Conservation (phyloP, 2,329 filamentous ascomycete genomes). For the Colletotrichum falcatum region DNA sequence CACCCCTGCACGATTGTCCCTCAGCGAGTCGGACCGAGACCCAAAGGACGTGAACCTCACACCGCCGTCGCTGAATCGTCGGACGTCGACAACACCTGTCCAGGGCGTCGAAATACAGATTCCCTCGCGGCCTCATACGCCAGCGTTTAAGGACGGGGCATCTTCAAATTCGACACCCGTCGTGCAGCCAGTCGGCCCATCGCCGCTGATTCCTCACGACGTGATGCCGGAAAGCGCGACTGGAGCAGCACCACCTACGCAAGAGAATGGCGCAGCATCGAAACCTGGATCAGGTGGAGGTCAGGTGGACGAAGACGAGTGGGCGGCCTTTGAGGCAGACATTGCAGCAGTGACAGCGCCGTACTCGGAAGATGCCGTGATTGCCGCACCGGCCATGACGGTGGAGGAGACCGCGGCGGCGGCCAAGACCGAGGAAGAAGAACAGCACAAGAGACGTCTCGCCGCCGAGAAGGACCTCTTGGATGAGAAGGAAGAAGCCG, state of each 20-base stretch:
- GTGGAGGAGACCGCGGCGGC: constrained; percentile 71
- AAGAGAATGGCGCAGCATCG: constrained; percentile 41
- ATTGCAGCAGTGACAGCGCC: constrained; percentile 65
- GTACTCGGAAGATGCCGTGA: constrained; percentile 65
- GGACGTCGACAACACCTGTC: constrained; percentile 63
- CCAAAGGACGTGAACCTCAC: constrained; percentile 44
- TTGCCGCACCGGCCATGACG: constrained; percentile 76
- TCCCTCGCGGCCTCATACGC: constrained; percentile 73
- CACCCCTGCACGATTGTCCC: constrained; percentile 38
- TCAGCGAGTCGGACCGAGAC: constrained; percentile 44
- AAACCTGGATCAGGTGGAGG: constrained; percentile 30
- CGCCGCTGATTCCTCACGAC: constrained; percentile 53
- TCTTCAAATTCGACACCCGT: constrained; percentile 57
- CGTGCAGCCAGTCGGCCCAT: constrained; percentile 46
- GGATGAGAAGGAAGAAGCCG: constrained; percentile 82
- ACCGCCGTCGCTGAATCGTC: constrained; percentile 59
- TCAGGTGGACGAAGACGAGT: constrained; percentile 78
- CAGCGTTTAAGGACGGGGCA: constrained; percentile 55
- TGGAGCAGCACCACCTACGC: constrained; percentile 27
- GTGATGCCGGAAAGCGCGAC: constrained; percentile 17
- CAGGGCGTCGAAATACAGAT: constrained; percentile 72
- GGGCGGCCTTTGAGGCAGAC: constrained; percentile 89
- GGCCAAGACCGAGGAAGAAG: constrained; percentile 62
- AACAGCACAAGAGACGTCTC: constrained; percentile 63
- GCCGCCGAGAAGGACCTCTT: constrained; percentile 67